Conservation (phyloP, 257 asterid species). For the Penstemon newberryi region DNA sequence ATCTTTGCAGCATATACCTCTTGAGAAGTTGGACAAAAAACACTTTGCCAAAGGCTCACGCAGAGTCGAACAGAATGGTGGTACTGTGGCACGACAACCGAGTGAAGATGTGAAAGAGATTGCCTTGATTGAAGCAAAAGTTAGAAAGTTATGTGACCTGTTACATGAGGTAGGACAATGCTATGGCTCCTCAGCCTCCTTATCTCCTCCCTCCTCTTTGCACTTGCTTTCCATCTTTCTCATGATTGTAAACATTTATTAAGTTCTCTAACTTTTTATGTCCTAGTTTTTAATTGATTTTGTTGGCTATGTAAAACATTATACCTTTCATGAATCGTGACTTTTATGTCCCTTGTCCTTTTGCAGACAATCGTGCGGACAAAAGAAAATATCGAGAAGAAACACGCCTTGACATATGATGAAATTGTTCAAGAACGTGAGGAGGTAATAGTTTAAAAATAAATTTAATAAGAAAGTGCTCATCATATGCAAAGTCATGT, state of each 20-base stretch:
- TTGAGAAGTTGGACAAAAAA: constrained; percentile 76
- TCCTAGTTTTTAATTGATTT: neutral
- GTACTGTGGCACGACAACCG: constrained; percentile 36
- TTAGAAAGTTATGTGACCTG: constrained; percentile 75
- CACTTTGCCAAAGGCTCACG: constrained; percentile 77
- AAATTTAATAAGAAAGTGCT: too few species aligned
- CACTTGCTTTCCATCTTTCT: constrained; percentile 1
- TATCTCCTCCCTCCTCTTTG: neutral
- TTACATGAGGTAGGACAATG: constrained; percentile 63
- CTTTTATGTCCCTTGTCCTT: constrained; percentile 14
- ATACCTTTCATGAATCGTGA: constrained; percentile 10
- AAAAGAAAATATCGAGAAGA: constrained; percentile 90
- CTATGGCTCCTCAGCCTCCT: constrained; percentile 14
- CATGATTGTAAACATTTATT: constrained; percentile 19
- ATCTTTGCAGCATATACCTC: constrained; percentile 66
- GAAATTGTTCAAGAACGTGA: constrained; percentile 98
- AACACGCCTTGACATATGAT: constrained; percentile 95
- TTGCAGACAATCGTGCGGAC: constrained; percentile 81
- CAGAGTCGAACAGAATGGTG: constrained; percentile 56
- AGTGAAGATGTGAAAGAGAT: constrained; percentile 73
- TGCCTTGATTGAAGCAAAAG: constrained; percentile 82
- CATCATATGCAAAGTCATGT: neutral
- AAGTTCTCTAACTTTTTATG: neutral
- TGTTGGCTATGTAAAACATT: constrained; percentile 12
- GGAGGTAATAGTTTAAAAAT: constrained; percentile 54